Evolutionary conservation across 1,284 basidiomycete species (phyloP).

Genomic region (Melampsora larici-populina): DNA sequence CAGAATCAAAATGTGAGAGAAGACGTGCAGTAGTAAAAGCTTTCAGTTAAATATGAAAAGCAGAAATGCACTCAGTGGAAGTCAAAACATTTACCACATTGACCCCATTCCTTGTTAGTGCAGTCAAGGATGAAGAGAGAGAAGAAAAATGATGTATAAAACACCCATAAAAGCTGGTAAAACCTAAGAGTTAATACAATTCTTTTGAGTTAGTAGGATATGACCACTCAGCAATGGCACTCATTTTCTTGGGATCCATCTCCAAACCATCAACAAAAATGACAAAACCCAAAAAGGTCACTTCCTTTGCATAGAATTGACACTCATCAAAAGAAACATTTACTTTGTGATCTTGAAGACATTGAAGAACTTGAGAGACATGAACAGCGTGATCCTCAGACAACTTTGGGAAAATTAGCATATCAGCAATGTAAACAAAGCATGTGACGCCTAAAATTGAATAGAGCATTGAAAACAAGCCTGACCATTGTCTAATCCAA

Average conservation of each 20-base stretch:
- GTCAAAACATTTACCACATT: not conserved
- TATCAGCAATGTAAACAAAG: constrained; percentile 38
- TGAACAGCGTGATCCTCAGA: not conserved
- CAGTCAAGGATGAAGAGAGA: not conserved
- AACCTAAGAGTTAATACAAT: no score
- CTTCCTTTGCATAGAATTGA: not conserved
- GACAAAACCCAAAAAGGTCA: constrained; percentile 17
- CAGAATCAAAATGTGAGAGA: constrained; percentile 17
- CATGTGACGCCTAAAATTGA: constrained; percentile 15
- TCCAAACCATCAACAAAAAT: not conserved
- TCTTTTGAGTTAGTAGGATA: no score
- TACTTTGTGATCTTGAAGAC: not conserved
- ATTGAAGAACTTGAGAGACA: not conserved
- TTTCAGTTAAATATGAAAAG: not conserved
- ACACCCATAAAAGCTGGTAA: constrained; percentile 5
- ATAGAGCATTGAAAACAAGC: constrained; percentile 30
- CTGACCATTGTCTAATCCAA: constrained; percentile 22
- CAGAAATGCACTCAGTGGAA: not conserved
- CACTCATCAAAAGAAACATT: constrained; percentile 18
- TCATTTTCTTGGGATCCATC: constrained; percentile 16
- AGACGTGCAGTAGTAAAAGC: constrained; percentile 1
- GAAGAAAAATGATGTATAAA: constrained; percentile 18
- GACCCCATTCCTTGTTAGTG: not conserved
- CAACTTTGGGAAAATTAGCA: constrained; percentile 29
- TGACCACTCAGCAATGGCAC: constrained; percentile 14